These are phyloP conservation scores for Symmetrospora coprosmae DNA, from an alignment of 768 basidiomycete genomes.

Conservation along the genomic window DNA sequence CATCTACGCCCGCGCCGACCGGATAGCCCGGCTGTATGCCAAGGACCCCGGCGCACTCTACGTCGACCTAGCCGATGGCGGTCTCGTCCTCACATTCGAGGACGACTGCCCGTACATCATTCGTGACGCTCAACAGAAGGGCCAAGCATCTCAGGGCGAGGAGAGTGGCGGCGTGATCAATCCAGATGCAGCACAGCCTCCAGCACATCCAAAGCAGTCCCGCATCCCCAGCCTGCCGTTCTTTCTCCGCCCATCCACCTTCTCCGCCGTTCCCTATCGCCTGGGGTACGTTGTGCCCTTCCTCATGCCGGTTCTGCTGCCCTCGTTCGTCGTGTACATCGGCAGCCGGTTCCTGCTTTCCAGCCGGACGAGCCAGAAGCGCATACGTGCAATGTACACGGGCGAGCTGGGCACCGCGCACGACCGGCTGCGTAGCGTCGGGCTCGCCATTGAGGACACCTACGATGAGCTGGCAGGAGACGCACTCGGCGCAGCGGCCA, in stretches of 20 bases:
- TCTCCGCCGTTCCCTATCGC: neutral
- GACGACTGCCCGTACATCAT: conserved; percentile 12
- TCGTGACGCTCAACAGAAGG: neutral
- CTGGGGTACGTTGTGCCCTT: conserved; percentile 13
- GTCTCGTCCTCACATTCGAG: neutral
- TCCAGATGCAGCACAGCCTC: neutral
- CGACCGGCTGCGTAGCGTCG: conserved; percentile 5
- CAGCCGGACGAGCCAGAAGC: neutral
- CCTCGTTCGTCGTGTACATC: conserved; percentile 16
- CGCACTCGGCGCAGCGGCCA: neutral
- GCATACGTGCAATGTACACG: conserved; percentile 3
- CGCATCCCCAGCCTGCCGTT: conserved; percentile 3
- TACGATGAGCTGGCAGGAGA: conserved; percentile 18
- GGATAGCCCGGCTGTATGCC: neutral
- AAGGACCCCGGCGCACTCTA: conserved; percentile 1
- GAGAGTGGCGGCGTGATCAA: neutral
- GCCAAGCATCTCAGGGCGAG: neutral
- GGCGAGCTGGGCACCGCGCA: conserved; percentile 13
- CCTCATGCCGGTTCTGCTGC: conserved; percentile 1
- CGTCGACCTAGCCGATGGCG: neutral
- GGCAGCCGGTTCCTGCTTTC: conserved; percentile 11
- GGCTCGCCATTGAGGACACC: conserved; percentile 16
- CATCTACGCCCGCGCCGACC: conserved; percentile 10
- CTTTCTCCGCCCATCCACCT: conserved; percentile 5
- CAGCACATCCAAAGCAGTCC: neutral